Percentiles rank a stretch among this genome's conserved stretches.
phyloP scores from a whole-genome alignment of 2,329 filamentous ascomycete species.

The Colletotrichum sp. region DNA sequence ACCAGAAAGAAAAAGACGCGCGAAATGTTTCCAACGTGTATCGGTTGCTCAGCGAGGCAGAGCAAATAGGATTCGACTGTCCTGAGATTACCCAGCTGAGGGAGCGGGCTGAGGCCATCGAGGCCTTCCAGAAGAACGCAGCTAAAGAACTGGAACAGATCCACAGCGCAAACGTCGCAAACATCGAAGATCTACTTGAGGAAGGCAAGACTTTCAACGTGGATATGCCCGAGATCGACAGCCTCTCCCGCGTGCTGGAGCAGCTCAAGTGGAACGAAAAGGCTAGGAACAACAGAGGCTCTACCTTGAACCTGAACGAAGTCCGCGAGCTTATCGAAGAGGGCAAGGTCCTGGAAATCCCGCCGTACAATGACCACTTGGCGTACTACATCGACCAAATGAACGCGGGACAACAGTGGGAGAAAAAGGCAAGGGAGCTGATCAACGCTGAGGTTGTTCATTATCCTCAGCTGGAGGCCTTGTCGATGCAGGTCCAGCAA shows the following conservation, averaged over 20 bases:
- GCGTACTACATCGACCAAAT: constrained; percentile 78
- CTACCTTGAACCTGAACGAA: constrained; percentile 76
- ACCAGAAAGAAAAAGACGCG: constrained; percentile 86
- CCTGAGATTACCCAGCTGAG: constrained; percentile 86
- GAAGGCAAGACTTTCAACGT: constrained; percentile 89
- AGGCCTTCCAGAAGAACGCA: constrained; percentile 82
- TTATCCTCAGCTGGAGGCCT: constrained; percentile 91
- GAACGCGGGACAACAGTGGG: constrained; percentile 83
- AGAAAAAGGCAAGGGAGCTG: constrained; percentile 88
- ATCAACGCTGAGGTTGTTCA: constrained; percentile 92
- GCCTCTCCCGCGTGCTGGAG: constrained; percentile 79
- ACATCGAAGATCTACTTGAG: constrained; percentile 92
- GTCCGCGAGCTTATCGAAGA: constrained; percentile 80
- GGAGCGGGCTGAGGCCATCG: constrained; percentile 85
- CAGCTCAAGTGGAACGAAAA: constrained; percentile 89
- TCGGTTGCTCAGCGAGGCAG: constrained; percentile 81
- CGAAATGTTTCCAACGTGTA: constrained; percentile 90
- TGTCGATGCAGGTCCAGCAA: constrained; percentile 79
- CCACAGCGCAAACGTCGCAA: constrained; percentile 66
- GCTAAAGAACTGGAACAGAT: constrained; percentile 72
- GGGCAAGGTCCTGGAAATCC: constrained; percentile 78
- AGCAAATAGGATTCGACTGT: constrained; percentile 90
- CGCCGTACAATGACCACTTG: constrained; percentile 81
- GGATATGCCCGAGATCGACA: constrained; percentile 87
- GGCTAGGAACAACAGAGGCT: constrained; percentile 67